Evolutionary conservation across 768 basidiomycete species (phyloP).

Genomic region (Suillus alpinus): DNA sequence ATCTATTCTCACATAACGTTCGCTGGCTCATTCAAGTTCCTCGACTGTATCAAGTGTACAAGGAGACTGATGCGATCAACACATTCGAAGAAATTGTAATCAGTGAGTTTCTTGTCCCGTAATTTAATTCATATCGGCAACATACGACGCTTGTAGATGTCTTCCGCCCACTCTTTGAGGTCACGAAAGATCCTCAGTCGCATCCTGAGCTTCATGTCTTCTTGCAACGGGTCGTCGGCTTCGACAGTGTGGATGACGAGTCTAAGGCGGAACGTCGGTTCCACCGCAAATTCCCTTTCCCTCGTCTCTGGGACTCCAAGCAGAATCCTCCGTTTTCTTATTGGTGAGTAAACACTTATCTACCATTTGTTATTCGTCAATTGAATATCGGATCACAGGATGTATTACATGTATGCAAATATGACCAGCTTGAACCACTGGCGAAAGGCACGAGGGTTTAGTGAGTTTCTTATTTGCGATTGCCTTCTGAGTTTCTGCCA

Average conservation of each 20-base stretch:
- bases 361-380: neutral
- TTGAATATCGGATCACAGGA: constrained; percentile 44
- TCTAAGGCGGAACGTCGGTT: constrained; percentile 90
- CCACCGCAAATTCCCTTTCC: constrained; percentile 92
- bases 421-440: constrained; percentile 94
- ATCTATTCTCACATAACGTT: constrained; percentile 94
- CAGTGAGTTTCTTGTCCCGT: constrained; percentile 53
- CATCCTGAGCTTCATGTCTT: constrained; percentile 96
- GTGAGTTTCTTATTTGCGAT: constrained; percentile 45
- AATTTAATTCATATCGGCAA: neutral
- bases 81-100: constrained; percentile 90
- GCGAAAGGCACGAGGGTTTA: constrained; percentile 85
- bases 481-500: neutral
- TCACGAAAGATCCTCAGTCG: constrained; percentile 83
- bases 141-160: constrained; percentile 55
- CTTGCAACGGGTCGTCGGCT: constrained; percentile 91
- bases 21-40: constrained; percentile 98
- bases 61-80: constrained; percentile 74
- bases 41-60: constrained; percentile 93
- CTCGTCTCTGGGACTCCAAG: constrained; percentile 81
- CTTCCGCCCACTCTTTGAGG: constrained; percentile 92
- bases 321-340: constrained; percentile 95
- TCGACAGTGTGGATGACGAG: constrained; percentile 99
- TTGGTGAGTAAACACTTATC: constrained; percentile 54
- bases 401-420: constrained; percentile 98